phyloP scores from a whole-genome alignment of 805 yeast species.

The Starmerella potacharoeniae region DNA sequence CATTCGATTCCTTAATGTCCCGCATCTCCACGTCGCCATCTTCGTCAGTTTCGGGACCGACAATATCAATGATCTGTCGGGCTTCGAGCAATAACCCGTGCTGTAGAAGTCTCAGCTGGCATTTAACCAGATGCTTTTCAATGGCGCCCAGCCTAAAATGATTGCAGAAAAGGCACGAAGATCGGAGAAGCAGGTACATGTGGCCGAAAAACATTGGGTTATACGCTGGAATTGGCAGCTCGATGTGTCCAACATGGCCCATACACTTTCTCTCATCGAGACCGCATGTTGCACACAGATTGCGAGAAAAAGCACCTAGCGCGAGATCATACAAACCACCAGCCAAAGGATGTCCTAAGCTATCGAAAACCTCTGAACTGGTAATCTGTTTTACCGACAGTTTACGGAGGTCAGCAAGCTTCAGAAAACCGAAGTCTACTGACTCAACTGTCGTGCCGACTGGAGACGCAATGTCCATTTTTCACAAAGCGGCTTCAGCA shows the following conservation, averaged over 20 bases:
- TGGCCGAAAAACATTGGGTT: constrained; percentile 91
- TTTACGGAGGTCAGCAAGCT: constrained; percentile 70
- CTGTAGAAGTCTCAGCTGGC: constrained; percentile 73
- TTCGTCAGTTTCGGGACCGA: constrained; percentile 21
- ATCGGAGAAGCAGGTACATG: constrained; percentile 70
- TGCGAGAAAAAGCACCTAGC: constrained; percentile 85
- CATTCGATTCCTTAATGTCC: not conserved
- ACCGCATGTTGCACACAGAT: constrained; percentile 91
- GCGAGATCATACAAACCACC: constrained; percentile 92
- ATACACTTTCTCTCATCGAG: constrained; percentile 90
- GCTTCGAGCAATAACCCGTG: constrained; percentile 79
- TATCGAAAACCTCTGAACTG: constrained; percentile 91
- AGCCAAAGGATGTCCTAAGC: constrained; percentile 86
- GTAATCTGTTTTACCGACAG: constrained; percentile 91
- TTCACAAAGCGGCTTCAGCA: not conserved
- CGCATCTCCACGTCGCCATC: constrained; percentile 24
- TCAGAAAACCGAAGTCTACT: constrained; percentile 81
- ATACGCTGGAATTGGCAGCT: constrained; percentile 88
- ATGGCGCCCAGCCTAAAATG: constrained; percentile 57
- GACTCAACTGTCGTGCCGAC: constrained; percentile 88
- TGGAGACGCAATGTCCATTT: constrained; percentile 93
- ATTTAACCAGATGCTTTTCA: constrained; percentile 65
- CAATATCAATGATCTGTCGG: constrained; percentile 55
- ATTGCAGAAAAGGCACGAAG: constrained; percentile 84
- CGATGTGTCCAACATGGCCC: constrained; percentile 97